phyloP scores from a whole-genome alignment of 2,329 filamentous ascomycete genomes.

The Knoxdaviesia capensis region DNA sequence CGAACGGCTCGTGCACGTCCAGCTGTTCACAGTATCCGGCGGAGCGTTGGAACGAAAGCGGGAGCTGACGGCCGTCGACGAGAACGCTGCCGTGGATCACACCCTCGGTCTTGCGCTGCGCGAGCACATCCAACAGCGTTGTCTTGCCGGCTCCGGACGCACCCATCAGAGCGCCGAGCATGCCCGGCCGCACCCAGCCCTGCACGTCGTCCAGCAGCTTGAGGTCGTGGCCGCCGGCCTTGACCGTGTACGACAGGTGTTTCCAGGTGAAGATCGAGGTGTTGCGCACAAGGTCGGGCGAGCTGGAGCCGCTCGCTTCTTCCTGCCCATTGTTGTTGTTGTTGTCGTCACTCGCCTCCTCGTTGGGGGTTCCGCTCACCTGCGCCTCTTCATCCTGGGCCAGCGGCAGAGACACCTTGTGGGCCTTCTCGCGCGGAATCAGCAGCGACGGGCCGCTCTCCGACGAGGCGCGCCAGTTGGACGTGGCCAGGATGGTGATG shows the following conservation, averaged over 20 bases:
- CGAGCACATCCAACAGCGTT: constrained; percentile 64
- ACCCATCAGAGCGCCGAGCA: constrained; percentile 62
- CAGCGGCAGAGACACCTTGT: constrained; percentile 13
- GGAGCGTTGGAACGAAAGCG: constrained; percentile 57
- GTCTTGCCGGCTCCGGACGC: constrained; percentile 72
- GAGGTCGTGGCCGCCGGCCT: constrained; percentile 34
- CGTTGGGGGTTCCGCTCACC: constrained; percentile 3
- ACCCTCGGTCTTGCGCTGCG: constrained; percentile 60
- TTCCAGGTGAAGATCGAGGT: constrained; percentile 58
- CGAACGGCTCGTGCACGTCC: constrained; percentile 53
- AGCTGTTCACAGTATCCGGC: constrained; percentile 69
- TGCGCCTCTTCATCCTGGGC: constrained; percentile 28
- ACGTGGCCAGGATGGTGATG: constrained; percentile 36
- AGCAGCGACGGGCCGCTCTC: constrained; percentile 33
- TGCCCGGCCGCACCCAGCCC: constrained; percentile 69
- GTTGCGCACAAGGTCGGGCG: constrained; percentile 31
- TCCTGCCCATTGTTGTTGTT: constrained; percentile 11
- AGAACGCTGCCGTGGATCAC: constrained; percentile 55
- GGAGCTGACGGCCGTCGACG: constrained; percentile 52
- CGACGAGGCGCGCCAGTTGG: constrained; percentile 30
- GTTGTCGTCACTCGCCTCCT: constrained; percentile 2
- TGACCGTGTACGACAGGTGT: constrained; percentile 49
- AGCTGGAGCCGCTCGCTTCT: constrained; percentile 1
- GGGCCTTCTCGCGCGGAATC: constrained; percentile 38
- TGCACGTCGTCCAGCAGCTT: constrained; percentile 60